Evolutionary conservation across 1,139 yeast genomes (phyloP).

Genomic region (Pneumocystis carinii): DNA sequence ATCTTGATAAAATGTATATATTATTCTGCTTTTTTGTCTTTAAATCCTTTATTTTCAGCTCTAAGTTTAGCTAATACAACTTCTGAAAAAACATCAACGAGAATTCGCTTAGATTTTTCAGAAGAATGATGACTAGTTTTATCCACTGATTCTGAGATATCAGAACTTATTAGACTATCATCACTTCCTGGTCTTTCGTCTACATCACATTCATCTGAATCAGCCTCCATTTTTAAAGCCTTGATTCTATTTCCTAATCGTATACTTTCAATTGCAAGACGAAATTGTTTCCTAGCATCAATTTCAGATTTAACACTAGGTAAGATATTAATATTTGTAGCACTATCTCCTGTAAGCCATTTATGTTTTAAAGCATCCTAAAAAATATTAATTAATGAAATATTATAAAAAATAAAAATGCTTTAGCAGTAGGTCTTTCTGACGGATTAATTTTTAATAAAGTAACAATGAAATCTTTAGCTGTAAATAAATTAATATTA

Average conservation of each 20-base stretch:
- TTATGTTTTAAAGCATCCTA: constrained; percentile 42
- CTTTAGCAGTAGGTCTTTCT: constrained; percentile 49
- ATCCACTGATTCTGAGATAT: not conserved
- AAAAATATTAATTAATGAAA: not conserved
- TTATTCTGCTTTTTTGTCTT: not conserved
- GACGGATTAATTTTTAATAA: constrained; percentile 54
- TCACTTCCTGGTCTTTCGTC: not conserved
- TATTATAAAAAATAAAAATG: not conserved
- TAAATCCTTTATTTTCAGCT: constrained; percentile 5
- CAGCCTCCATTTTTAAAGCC: constrained; percentile 40
- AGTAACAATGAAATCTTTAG: constrained; percentile 53
- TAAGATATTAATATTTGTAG: constrained; percentile 40
- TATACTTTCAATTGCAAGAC: constrained; percentile 68
- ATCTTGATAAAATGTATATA: not conserved
- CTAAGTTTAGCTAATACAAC: constrained; percentile 13
- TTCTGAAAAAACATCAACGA: constrained; percentile 13
- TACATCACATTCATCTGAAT: constrained; percentile 26
- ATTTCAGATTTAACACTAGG: constrained; percentile 61
- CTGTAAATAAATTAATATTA: constrained; percentile 20
- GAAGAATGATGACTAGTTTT: constrained; percentile 4
- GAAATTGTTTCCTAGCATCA: constrained; percentile 61
- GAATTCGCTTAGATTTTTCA: constrained; percentile 13
- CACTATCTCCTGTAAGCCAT: constrained; percentile 47
- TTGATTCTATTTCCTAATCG: constrained; percentile 58
- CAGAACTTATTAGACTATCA: constrained; percentile 1